Percentiles rank a stretch among this genome's conserved stretches.
Evolutionary conservation across 208 protist species (phyloP).

Genomic region (Wallacemonas sp.): DNA sequence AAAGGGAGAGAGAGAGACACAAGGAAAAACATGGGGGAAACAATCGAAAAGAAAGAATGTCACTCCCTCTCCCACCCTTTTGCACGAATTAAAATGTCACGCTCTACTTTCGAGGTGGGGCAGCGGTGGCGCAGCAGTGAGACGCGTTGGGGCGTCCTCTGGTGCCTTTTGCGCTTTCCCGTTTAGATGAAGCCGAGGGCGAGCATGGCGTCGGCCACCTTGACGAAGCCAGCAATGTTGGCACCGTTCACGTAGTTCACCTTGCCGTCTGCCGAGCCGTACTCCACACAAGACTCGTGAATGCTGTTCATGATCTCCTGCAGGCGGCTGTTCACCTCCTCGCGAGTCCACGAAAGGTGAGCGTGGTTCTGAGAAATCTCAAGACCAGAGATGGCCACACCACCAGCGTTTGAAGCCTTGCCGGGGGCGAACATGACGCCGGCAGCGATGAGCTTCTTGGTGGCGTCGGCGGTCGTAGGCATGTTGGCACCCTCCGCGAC

Average conservation of each 20-base stretch:
- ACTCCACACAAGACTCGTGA: constrained; percentile 61
- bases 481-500: constrained; percentile 95
- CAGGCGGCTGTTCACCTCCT: constrained; percentile 89
- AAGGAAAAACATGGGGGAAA: not conserved
- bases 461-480: constrained; percentile 86
- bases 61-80: too few species aligned
- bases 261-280: constrained; percentile 45
- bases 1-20: not conserved
- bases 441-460: constrained; percentile 43
- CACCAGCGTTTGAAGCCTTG: constrained; percentile 94
- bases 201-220: constrained; percentile 76
- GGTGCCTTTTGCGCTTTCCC: too few species aligned
- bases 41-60: not conserved
- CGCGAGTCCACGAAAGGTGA: constrained; percentile 72
- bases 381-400: constrained; percentile 91
- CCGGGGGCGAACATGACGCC: constrained; percentile 86
- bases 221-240: constrained; percentile 93
- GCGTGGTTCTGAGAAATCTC: constrained; percentile 95
- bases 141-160: too few species aligned
- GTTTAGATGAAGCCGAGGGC: constrained; percentile 58
- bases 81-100: too few species aligned
- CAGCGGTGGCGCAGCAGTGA: too few species aligned
- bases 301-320: constrained; percentile 91
- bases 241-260: constrained; percentile 82
- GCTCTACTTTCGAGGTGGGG: not conserved